phyloP scores from a whole-genome alignment of 2,329 filamentous ascomycete genomes.

The Epichloe amarillans region DNA sequence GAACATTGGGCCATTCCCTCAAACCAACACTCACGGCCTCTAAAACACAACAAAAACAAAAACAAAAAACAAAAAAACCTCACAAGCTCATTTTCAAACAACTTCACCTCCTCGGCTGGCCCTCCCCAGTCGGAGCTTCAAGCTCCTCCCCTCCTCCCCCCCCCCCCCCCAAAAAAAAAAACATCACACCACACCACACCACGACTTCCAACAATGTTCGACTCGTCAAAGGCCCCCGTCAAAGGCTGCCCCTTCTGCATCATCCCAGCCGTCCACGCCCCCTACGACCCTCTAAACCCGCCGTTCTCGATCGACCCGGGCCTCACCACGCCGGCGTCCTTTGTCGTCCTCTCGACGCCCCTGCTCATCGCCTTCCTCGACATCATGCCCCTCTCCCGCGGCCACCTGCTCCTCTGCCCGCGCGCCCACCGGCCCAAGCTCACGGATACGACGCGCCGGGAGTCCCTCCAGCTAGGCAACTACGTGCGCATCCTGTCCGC shows the following conservation, averaged over 20 bases:
- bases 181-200: too few relatives aligned
- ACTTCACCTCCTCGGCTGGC: background rate
- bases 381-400: slow-evolving; percentile 73
- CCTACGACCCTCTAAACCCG: slow-evolving; percentile 31
- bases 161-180: background rate
- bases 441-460: slow-evolving; percentile 49
- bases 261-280: slow-evolving; percentile 37
- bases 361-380: slow-evolving; percentile 79
- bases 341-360: slow-evolving; percentile 65
- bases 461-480: slow-evolving; percentile 53
- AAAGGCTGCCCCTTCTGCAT: slow-evolving; percentile 48
- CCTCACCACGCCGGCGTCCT: slow-evolving; percentile 32
- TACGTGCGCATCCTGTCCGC: slow-evolving; percentile 60
- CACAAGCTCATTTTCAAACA: background rate
- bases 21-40: too few relatives aligned
- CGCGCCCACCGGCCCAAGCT: slow-evolving; percentile 67
- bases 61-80: too few relatives aligned
- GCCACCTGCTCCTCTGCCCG: slow-evolving; percentile 74
- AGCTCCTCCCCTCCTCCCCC: background rate
- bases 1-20: too few relatives aligned
- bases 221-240: slow-evolving; percentile 18
- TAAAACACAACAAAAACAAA: too few relatives aligned
- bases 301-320: slow-evolving; percentile 22
- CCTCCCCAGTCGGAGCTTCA: background rate
- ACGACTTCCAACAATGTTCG: slow-evolving; percentile 15